Evolutionary conservation across 139 green algal species (phyloP), one percentile per base, ranked within the genome.

Genomic region (Dunaliella primolecta): DNA sequence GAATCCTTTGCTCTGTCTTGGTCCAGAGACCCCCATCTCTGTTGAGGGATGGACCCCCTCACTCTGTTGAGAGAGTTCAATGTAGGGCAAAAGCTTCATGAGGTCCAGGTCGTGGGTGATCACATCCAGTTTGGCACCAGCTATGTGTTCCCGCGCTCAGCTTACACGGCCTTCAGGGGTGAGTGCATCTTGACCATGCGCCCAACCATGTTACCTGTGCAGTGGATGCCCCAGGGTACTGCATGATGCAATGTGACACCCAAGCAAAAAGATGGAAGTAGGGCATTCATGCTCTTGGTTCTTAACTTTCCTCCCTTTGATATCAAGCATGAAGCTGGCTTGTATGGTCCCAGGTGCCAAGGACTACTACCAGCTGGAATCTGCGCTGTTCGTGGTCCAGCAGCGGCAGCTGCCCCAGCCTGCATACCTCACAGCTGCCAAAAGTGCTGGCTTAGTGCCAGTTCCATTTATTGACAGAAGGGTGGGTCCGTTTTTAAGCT

Each of bases 81-180:
- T 75, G 25, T 86, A 1, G 46, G 56, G 3, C 38, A 71, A n/a
- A 71, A 80, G 34, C 38, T 91, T 34, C 74, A 80, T 11, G 36
- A 85, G 3, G 82, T 91, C 29, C 11, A 32, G 2, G 46, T 82
- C 15, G 46, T 74, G 25, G 83, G 57, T 2, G 88, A 85, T 32
- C 36, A 72, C 2, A 76, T 91, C 29, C 74, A 83, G 27, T 91
- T 91, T 84, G 86, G 80, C 1, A 86, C 84, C 36, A 81, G 77
- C 36, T 91, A 91, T 80, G 81, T 83, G 36, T 89, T 91, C 81
- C 81, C 81, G 24, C 74, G 55, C 38, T 89, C 88, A 31, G 88
- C 84, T 3, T 87, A 85, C 83, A 87, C 86, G 30, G 36, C 27
- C 37, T 30, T 70, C 21, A 76, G 35, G 2, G 76, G 75, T 3